Base-by-base conservation (phyloP, 169 alveolate genomes). In the Plasmodium coatneyi region DNA sequence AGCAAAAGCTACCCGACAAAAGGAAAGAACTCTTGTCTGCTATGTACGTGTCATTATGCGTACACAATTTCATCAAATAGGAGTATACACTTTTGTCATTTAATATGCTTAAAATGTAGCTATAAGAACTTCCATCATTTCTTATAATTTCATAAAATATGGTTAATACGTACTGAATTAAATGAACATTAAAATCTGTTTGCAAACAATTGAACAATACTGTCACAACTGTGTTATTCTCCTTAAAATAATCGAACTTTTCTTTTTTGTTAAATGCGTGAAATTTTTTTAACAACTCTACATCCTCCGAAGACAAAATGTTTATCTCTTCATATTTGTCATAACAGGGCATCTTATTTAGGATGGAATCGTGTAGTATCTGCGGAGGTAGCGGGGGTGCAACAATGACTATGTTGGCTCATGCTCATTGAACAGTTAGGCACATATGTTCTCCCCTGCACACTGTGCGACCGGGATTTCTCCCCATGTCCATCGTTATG, bases 121-220 rank as follows among this genome's bases (percentile, higher is more conserved):
- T 80, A 91, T 91, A 91, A n/a, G 92, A 91, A 91, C 95, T 91
- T 71, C 95, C 95, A 80, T 91, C 95, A 91, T 91, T 91, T 81
- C 95, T 80, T 80, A 91, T 91, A 49, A 82, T 56, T 81, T 91
- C 95, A 91, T 91, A 91, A 91, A 91, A 91, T 41, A 91, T 71
- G 5, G 95, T 91, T 91, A 91, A 71, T 16, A 91, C 95, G 74
- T 91, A 91, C 60, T 91, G 95, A 49, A 91, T 70, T 91, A 91
- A 91, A 91, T 91, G 95, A 30, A 71, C 41, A 56, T 91, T 82
- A 74, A 91, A 91, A 91, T 91, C 95, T 30, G 78, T 91, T 80
- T 91, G 82, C 36, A 91, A 49, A 30, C 95, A 91, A 71, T 82
- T 91, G 56, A 91, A 91, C 76, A 91, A 81, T 80, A 91, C 84